Conservation (phyloP, 768 basidiomycete species). For the Lactarius tabidus region DNA sequence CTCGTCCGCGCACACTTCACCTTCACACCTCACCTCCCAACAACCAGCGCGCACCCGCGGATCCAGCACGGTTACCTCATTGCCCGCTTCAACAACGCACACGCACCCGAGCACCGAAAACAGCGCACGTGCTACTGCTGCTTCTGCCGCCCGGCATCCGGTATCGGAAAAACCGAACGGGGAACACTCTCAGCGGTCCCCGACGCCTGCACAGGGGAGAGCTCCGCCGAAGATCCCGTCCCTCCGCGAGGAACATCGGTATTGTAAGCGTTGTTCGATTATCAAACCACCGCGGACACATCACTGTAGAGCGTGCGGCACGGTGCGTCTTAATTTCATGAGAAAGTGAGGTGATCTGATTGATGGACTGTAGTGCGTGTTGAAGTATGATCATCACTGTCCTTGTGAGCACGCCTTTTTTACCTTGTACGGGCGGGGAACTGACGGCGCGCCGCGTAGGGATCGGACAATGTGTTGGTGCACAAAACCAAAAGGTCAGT, state of each 20-base stretch:
- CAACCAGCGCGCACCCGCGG: slow-evolving; percentile 1
- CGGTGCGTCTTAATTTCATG: slow-evolving; percentile 43
- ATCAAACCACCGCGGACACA: slow-evolving; percentile 74
- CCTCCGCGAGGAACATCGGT: slow-evolving; percentile 60
- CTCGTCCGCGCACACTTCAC: slow-evolving; percentile 12
- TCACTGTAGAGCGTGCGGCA: slow-evolving; percentile 82
- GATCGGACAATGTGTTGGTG: slow-evolving; percentile 95
- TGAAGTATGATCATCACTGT: slow-evolving; percentile 88
- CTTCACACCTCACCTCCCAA: not conserved
- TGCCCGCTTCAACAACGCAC: not conserved
- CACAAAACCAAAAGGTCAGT: slow-evolving; percentile 80
- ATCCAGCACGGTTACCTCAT: slow-evolving; percentile 9
- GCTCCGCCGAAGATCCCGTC: slow-evolving; percentile 42
- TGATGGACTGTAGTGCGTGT: slow-evolving; percentile 54
- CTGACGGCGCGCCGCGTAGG: slow-evolving; percentile 40
- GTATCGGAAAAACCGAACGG: slow-evolving; percentile 1
- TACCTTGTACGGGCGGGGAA: not conserved
- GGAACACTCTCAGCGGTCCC: not conserved
- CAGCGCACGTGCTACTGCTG: not conserved
- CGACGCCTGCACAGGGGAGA: not conserved
- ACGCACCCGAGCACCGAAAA: slow-evolving; percentile 3
- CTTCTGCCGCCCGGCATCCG: not conserved
- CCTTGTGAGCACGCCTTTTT: slow-evolving; percentile 53
- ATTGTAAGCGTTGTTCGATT: slow-evolving; percentile 58
- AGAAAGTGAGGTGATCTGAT: not conserved